A percentile compares a stretch with the other conserved stretches of the same genome.
Conservation (phyloP, 2,329 filamentous ascomycete genomes). For the Alternaria incomplexa region DNA sequence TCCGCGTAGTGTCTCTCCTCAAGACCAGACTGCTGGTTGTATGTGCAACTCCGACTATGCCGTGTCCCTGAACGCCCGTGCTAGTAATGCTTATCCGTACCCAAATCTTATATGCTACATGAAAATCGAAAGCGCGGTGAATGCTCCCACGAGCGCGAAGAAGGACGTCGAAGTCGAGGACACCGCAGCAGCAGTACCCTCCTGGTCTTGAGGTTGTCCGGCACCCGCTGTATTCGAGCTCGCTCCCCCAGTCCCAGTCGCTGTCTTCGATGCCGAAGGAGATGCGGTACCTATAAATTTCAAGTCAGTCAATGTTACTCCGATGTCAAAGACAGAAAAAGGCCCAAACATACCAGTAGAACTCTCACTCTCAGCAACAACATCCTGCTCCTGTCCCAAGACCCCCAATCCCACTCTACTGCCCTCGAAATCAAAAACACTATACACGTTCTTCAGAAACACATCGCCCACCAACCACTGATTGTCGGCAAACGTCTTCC, state of each 20-base stretch:
- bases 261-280: background rate
- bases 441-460: slow-evolving; percentile 89
- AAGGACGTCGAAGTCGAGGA: background rate
- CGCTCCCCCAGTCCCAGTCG: background rate
- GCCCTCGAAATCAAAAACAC: slow-evolving; percentile 79
- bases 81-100: background rate
- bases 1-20: background rate
- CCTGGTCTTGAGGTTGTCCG: slow-evolving; percentile 2
- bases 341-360: slow-evolving; percentile 9
- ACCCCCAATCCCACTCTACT: slow-evolving; percentile 62
- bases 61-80: background rate
- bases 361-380: background rate
- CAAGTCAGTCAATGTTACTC: background rate
- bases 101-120: background rate
- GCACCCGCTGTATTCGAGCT: slow-evolving; percentile 2
- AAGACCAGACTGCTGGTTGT: background rate
- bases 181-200: background rate
- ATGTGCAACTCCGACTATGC: background rate
- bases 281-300: background rate
- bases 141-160: background rate
- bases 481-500: slow-evolving; percentile 65
- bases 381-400: slow-evolving; percentile 18
- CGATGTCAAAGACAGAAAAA: background rate
- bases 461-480: slow-evolving; percentile 84
- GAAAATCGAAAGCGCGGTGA: background rate